Evolutionary conservation across 306 rosid species (phyloP).

Genomic region (Gynostemma pentaphyllum): DNA sequence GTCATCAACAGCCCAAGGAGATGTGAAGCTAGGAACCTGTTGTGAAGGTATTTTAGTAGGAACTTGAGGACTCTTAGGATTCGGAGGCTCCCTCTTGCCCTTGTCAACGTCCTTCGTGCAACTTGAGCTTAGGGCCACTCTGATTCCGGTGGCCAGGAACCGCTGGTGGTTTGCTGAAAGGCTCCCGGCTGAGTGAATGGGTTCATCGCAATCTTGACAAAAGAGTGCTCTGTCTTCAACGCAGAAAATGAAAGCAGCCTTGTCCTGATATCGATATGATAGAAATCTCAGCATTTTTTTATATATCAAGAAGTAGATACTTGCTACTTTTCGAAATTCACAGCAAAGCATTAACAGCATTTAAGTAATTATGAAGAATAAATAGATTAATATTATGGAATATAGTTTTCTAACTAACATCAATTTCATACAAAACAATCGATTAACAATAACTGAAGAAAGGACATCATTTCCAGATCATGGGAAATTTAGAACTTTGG

Average conservation of each 20-base stretch:
- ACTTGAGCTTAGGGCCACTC: conserved; percentile 54
- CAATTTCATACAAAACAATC: neutral
- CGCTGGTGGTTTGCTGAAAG: conserved; percentile 91
- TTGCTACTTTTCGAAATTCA: neutral
- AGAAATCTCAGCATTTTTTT: neutral
- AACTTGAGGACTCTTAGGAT: conserved; percentile 32
- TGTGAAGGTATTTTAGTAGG: conserved; percentile 35
- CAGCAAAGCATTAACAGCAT: neutral
- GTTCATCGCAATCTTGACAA: conserved; percentile 90
- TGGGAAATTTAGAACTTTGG: no score
- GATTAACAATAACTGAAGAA: no score
- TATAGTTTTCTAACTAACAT: neutral
- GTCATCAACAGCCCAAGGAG: conserved; percentile 87
- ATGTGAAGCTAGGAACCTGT: conserved; percentile 37
- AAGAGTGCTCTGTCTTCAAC: conserved; percentile 95
- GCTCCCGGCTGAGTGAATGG: conserved; percentile 60
- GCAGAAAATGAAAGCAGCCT: conserved; percentile 91
- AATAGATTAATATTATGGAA: neutral
- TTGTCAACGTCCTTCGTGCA: conserved; percentile 46
- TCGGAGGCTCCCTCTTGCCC: conserved; percentile 52
- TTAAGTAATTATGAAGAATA: neutral
- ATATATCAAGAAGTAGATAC: neutral
- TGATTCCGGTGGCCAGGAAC: conserved; percentile 84
- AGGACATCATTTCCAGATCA: no score
- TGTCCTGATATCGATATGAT: conserved; percentile 44